Conservation (phyloP, 176 grass and related monocot species). For the Typha latifolia region DNA sequence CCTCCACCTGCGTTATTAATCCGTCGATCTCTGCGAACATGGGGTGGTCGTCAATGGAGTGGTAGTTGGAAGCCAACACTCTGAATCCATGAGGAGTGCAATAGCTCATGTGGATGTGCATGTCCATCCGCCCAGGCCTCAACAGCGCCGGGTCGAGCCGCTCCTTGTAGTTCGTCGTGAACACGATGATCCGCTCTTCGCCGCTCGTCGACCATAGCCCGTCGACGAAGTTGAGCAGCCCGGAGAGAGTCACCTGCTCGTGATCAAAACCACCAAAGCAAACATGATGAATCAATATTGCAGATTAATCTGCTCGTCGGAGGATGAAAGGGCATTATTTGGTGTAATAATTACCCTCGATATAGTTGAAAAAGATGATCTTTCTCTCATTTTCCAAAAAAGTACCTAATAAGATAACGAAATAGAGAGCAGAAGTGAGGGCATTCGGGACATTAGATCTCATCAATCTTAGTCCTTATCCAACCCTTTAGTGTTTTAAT, state of each 20-base stretch:
- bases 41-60: conserved; percentile 35
- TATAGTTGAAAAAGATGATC: too few relatives aligned
- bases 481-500: too few relatives aligned
- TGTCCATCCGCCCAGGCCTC: conserved; percentile 82
- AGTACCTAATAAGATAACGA: too few relatives aligned
- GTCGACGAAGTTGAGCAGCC: conserved; percentile 73
- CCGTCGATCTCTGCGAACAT: conserved; percentile 40
- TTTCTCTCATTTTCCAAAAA: too few relatives aligned
- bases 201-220: conserved; percentile 79
- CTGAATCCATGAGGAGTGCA: conserved; percentile 53
- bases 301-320: too few relatives aligned
- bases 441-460: too few relatives aligned
- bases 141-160: conserved; percentile 64
- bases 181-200: conserved; percentile 73
- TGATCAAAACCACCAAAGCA: neutral
- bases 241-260: conserved; percentile 55
- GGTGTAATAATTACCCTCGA: too few relatives aligned
- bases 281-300: too few relatives aligned
- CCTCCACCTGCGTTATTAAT: conserved; percentile 30
- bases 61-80: conserved; percentile 66
- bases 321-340: too few relatives aligned
- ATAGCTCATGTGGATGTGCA: conserved; percentile 87
- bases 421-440: too few relatives aligned
- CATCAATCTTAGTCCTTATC: too few relatives aligned
- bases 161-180: conserved; percentile 90